Percentiles rank a stretch among this genome's conserved stretches.
These are phyloP conservation scores for Nicotiana rustica DNA, from an alignment of 305 asterid genomes.

Conservation along the genomic window DNA sequence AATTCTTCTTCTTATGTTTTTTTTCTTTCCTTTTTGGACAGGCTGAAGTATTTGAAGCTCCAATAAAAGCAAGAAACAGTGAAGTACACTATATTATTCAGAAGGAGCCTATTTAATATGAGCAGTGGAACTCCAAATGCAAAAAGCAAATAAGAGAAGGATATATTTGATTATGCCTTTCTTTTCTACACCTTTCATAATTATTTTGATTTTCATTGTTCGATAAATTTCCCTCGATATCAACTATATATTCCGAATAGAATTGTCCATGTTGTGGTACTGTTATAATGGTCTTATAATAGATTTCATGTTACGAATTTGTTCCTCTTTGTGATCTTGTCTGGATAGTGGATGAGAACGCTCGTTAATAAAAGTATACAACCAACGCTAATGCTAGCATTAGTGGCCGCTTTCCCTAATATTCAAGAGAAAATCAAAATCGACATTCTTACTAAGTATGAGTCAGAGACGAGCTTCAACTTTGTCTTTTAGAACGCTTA, in stretches of 20 bases:
- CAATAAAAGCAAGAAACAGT: slow-evolving; percentile 32
- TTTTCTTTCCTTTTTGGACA: slow-evolving; percentile 28
- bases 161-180: neutral
- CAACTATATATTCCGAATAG: neutral
- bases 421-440: neutral
- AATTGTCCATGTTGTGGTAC: neutral
- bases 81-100: neutral
- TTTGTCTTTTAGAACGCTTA: no score
- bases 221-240: neutral
- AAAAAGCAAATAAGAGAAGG: neutral
- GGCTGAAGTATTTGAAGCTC: slow-evolving; percentile 54
- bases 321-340: neutral
- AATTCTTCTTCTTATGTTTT: neutral
- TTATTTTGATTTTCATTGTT: neutral
- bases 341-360: no score
- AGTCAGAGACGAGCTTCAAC: no score
- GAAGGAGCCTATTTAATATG: neutral
- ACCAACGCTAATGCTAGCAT: no score
- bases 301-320: neutral
- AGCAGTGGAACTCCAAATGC: neutral
- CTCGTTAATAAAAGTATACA: neutral
- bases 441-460: neutral
- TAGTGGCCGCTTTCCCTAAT: no score
- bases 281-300: no score
- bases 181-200: neutral